Conservation (phyloP, 1,284 basidiomycete species). For the Vanrija sp. region DNA sequence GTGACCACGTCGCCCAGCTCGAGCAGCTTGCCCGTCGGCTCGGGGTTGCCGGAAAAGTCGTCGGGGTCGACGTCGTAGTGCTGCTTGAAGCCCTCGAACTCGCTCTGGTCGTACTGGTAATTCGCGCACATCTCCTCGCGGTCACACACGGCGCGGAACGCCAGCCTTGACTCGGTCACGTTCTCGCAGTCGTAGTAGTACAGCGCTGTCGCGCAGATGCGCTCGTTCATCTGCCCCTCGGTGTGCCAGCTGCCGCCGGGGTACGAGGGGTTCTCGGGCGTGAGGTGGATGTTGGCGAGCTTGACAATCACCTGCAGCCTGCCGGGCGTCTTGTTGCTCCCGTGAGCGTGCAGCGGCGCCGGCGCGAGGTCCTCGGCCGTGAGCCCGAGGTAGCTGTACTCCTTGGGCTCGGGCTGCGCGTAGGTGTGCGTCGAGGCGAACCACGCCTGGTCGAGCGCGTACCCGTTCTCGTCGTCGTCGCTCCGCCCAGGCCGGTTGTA, state of each 20-base stretch:
- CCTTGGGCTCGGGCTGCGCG: too few species aligned
- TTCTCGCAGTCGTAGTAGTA: conserved; percentile 7
- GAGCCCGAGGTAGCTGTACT: too few species aligned
- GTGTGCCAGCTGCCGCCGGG: conserved; percentile 3
- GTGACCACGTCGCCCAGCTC: not conserved
- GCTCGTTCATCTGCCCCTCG: conserved; percentile 5
- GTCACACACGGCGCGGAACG: not conserved
- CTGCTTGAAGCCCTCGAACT: not conserved
- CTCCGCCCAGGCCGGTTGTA: not conserved
- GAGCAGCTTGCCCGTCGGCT: too few species aligned
- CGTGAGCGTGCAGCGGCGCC: too few species aligned
- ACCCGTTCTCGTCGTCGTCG: too few species aligned
- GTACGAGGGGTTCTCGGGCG: conserved; percentile 4
- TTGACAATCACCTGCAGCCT: conserved; percentile 6
- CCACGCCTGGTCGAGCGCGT: too few species aligned
- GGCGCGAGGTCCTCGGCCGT: too few species aligned
- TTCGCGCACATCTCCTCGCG: not conserved
- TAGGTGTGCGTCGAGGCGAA: too few species aligned
- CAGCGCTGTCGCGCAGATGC: conserved; percentile 2
- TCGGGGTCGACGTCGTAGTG: not conserved
- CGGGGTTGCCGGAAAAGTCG: too few species aligned
- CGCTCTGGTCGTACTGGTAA: not conserved
- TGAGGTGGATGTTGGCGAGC: conserved; percentile 9
- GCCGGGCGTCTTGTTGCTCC: not conserved
- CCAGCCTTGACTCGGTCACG: not conserved